Conservation (phyloP, 2,329 filamentous ascomycete genomes). For the Sporothrix pallida region DNA sequence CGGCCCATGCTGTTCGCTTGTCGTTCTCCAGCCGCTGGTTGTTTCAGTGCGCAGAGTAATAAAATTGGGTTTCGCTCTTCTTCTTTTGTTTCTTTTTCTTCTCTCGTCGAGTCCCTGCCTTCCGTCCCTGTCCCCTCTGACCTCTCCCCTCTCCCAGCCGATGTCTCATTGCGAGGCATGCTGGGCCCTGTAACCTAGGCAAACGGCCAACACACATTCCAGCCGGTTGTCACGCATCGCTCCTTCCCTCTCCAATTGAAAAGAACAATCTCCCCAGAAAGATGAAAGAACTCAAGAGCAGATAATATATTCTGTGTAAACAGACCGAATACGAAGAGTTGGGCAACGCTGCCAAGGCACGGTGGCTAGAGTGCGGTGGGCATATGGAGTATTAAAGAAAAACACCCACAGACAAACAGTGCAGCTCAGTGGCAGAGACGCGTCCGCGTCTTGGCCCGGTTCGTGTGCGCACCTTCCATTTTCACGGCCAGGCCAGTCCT, state of each 20-base stretch:
- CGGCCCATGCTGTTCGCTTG: slow-evolving; percentile 6
- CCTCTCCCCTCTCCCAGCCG: background rate
- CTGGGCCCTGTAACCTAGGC: background rate
- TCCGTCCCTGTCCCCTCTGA: background rate
- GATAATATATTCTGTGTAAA: too few species aligned
- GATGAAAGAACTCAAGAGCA: too few species aligned
- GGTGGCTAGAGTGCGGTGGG: background rate
- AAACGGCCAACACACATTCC: slow-evolving; percentile 16
- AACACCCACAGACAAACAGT: background rate
- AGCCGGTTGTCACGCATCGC: too few species aligned
- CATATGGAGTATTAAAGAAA: background rate
- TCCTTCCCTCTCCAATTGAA: too few species aligned
- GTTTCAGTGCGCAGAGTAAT: background rate
- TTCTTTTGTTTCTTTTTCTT: background rate
- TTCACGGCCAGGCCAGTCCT: background rate
- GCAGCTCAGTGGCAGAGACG: slow-evolving; percentile 10
- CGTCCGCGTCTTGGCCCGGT: slow-evolving; percentile 21
- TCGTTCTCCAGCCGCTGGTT: background rate
- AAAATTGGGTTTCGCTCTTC: background rate
- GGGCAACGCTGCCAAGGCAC: slow-evolving; percentile 14
- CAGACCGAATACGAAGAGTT: slow-evolving; percentile 18
- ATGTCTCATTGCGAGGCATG: background rate
- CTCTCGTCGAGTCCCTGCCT: background rate
- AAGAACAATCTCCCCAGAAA: too few species aligned
- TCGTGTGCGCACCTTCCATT: background rate